A percentile compares a stretch with the other conserved stretches of the same genome.
Conservation (phyloP, 2,329 filamentous ascomycete species). For the Thelonectria discophora region DNA sequence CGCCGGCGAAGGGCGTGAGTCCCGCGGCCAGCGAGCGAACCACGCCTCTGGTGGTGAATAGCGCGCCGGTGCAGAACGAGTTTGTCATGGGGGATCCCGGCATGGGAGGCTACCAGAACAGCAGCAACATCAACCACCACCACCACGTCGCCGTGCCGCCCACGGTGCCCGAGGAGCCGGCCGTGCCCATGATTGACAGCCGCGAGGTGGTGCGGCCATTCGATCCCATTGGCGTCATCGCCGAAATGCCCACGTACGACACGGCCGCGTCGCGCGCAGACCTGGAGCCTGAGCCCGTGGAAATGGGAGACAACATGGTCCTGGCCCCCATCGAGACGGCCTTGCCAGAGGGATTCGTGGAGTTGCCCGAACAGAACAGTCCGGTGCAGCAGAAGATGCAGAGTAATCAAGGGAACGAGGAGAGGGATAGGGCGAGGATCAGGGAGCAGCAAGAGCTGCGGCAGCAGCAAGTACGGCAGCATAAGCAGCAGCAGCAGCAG, state of each 20-base stretch:
- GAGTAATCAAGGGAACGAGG: conserved; percentile 23
- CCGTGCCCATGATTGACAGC: conserved; percentile 48
- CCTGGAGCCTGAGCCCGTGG: conserved; percentile 54
- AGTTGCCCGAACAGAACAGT: conserved; percentile 50
- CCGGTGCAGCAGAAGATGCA: conserved; percentile 41
- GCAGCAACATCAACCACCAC: neutral
- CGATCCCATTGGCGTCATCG: conserved; percentile 55
- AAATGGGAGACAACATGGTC: conserved; percentile 53
- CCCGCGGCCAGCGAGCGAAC: conserved; percentile 43
- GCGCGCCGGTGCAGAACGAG: conserved; percentile 9
- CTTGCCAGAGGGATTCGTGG: conserved; percentile 43
- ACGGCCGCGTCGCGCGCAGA: conserved; percentile 54
- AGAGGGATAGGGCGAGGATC: neutral
- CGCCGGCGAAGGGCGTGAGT: conserved; percentile 40
- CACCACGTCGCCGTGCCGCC: conserved; percentile 24
- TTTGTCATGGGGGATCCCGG: conserved; percentile 18
- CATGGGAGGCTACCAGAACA: neutral
- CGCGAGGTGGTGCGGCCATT: conserved; percentile 41
- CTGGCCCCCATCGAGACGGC: conserved; percentile 49
- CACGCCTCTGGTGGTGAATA: conserved; percentile 41
- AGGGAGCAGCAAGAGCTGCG: conserved; percentile 24
- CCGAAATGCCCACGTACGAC: conserved; percentile 58
- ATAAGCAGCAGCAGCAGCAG: neutral
- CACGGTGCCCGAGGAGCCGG: conserved; percentile 35
- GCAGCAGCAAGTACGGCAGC: conserved; percentile 24